phyloP scores from a whole-genome alignment of 495 filamentous ascomycete genomes.

The Geoglossum glabrum region DNA sequence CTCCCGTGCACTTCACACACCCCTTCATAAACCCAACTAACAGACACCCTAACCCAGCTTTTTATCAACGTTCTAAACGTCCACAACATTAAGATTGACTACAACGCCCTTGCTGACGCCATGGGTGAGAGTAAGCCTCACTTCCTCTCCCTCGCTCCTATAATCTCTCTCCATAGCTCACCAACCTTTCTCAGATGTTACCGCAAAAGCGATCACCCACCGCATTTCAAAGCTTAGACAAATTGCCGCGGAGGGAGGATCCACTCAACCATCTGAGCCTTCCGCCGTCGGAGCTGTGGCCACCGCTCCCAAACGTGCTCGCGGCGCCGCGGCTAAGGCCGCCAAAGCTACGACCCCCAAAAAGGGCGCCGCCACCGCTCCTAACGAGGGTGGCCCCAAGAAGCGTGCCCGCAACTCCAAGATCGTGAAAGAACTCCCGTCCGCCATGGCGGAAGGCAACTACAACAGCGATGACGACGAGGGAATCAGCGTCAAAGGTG shows the following conservation, averaged over 20 bases:
- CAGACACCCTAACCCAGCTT: slow-evolving; percentile 10
- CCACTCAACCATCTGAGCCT: too few species aligned
- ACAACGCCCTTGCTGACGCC: slow-evolving; percentile 10
- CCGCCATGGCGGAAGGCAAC: too few species aligned
- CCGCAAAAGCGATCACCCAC: slow-evolving; percentile 15
- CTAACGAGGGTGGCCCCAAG: too few species aligned
- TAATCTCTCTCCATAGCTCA: not conserved
- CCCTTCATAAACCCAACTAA: not conserved
- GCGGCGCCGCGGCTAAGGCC: too few species aligned
- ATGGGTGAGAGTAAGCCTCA: slow-evolving; percentile 14
- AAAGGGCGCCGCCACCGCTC: too few species aligned
- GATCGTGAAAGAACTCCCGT: too few species aligned
- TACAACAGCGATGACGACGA: too few species aligned
- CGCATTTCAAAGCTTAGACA: slow-evolving; percentile 14
- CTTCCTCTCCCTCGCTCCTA: not conserved
- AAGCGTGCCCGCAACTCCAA: too few species aligned
- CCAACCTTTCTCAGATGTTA: slow-evolving; percentile 12
- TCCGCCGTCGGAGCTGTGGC: too few species aligned
- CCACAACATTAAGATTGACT: slow-evolving; percentile 11
- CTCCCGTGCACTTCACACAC: not conserved
- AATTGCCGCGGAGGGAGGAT: not conserved
- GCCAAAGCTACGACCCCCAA: too few species aligned
- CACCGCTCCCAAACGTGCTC: too few species aligned
- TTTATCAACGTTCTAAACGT: slow-evolving; percentile 14
- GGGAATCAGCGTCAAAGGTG: too few species aligned